These are phyloP conservation scores for Tuber magnatum DNA, from an alignment of 495 filamentous ascomycete species.

Conservation along the genomic window DNA sequence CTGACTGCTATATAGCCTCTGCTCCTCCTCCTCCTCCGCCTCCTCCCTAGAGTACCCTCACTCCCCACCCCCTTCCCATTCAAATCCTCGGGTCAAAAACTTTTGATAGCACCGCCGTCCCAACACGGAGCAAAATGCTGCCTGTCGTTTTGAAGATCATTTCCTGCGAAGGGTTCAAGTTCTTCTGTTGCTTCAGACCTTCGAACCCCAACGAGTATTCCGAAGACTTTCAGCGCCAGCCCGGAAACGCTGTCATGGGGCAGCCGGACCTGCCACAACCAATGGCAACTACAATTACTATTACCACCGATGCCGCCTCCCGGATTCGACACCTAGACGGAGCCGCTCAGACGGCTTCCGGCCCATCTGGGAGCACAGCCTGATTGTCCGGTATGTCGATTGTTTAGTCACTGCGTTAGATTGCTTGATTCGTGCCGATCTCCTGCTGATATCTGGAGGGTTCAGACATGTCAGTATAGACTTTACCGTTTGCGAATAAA, in stretches of 20 bases:
- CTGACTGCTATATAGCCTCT: neutral
- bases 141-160: neutral
- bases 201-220: neutral
- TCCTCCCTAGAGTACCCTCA: neutral
- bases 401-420: neutral
- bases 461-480: neutral
- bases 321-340: neutral
- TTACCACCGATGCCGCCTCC: neutral
- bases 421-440: neutral
- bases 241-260: neutral
- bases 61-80: neutral
- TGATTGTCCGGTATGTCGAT: neutral
- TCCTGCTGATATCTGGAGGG: neutral
- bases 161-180: neutral
- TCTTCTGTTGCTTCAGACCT: neutral
- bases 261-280: neutral
- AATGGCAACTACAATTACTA: neutral
- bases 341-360: neutral
- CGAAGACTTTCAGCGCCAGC: neutral
- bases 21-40: neutral
- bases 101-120: neutral
- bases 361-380: neutral
- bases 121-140: neutral
- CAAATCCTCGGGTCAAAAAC: neutral
- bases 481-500: neutral